These are phyloP conservation scores for Arthrobotrys pseudoclavata DNA, from an alignment of 2,329 filamentous ascomycete species.

Conservation along the genomic window DNA sequence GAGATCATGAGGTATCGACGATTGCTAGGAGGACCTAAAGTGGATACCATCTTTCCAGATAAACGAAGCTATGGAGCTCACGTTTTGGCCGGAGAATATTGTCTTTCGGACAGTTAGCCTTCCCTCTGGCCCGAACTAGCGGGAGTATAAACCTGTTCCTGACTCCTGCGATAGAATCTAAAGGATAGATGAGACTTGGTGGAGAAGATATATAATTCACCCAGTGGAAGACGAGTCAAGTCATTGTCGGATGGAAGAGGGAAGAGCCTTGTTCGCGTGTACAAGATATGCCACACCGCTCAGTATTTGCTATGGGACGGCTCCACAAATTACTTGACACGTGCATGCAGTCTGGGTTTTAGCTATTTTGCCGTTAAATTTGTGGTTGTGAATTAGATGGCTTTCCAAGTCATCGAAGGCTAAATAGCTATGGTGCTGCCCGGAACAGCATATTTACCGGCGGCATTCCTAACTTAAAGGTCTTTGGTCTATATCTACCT, in stretches of 20 bases:
- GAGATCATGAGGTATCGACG: conserved; percentile 36
- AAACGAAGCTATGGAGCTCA: conserved; percentile 20
- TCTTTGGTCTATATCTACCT: background rate
- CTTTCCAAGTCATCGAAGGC: conserved; percentile 52
- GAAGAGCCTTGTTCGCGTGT: conserved; percentile 53
- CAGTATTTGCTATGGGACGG: conserved; percentile 36
- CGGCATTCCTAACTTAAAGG: conserved; percentile 21
- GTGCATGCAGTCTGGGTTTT: conserved; percentile 52
- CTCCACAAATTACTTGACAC: conserved; percentile 56
- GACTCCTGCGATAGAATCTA: conserved; percentile 23
- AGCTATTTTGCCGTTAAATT: conserved; percentile 56
- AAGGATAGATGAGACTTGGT: conserved; percentile 20
- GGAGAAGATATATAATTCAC: conserved; percentile 29
- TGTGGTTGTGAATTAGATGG: conserved; percentile 36
- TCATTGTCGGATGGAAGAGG: conserved; percentile 35
- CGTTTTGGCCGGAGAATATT: conserved; percentile 58
- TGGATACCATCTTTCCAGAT: conserved; percentile 22
- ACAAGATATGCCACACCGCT: conserved; percentile 57
- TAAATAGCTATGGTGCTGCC: conserved; percentile 50
- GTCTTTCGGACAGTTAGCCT: conserved; percentile 26
- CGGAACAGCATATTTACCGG: conserved; percentile 50
- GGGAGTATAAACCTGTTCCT: conserved; percentile 42
- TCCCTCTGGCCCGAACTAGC: conserved; percentile 3
- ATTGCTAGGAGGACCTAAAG: conserved; percentile 12
- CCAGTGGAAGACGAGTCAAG: conserved; percentile 36